These are phyloP conservation scores for Simmondsia chinensis DNA, from an alignment of 148 eudicot genomes.

Conservation along the genomic window DNA sequence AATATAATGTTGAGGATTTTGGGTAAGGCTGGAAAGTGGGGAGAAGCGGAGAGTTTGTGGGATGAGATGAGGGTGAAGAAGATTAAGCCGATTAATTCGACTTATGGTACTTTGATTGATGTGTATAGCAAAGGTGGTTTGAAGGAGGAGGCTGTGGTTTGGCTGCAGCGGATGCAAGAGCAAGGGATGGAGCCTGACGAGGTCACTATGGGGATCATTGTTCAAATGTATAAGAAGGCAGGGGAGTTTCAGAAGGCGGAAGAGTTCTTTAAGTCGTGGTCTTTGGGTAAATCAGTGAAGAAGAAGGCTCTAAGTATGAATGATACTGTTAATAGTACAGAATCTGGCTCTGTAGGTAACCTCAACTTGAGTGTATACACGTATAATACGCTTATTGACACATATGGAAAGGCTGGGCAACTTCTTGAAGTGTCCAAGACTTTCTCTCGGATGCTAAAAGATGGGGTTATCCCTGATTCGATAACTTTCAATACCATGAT, in stretches of 20 bases:
- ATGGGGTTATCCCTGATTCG: slow-evolving; percentile 59
- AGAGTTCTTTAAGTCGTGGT: slow-evolving; percentile 74
- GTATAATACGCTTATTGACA: slow-evolving; percentile 81
- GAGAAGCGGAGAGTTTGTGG: slow-evolving; percentile 51
- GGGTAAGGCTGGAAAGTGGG: slow-evolving; percentile 68
- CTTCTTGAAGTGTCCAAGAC: slow-evolving; percentile 60
- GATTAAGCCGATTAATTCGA: slow-evolving; percentile 55
- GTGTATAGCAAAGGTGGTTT: slow-evolving; percentile 81
- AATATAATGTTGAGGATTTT: slow-evolving; percentile 72
- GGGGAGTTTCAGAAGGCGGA: slow-evolving; percentile 81
- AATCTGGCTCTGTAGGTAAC: slow-evolving; percentile 13
- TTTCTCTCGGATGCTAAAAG: slow-evolving; percentile 51
- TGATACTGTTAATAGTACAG: slow-evolving; percentile 8
- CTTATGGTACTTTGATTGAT: slow-evolving; percentile 91
- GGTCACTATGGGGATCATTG: slow-evolving; percentile 72
- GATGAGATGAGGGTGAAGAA: slow-evolving; percentile 57
- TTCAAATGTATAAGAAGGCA: slow-evolving; percentile 71
- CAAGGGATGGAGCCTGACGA: slow-evolving; percentile 82
- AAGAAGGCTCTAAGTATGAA: slow-evolving; percentile 8
- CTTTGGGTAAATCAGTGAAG: slow-evolving; percentile 13
- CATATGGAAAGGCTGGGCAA: slow-evolving; percentile 80
- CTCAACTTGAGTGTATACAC: slow-evolving; percentile 59
- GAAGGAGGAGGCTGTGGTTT: slow-evolving; percentile 45
- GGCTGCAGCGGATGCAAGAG: slow-evolving; percentile 72
- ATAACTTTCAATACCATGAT: slow-evolving; percentile 89